phyloP scores from a whole-genome alignment of 352 stramenopile genomes.

The Elongisporangium undulatum region DNA sequence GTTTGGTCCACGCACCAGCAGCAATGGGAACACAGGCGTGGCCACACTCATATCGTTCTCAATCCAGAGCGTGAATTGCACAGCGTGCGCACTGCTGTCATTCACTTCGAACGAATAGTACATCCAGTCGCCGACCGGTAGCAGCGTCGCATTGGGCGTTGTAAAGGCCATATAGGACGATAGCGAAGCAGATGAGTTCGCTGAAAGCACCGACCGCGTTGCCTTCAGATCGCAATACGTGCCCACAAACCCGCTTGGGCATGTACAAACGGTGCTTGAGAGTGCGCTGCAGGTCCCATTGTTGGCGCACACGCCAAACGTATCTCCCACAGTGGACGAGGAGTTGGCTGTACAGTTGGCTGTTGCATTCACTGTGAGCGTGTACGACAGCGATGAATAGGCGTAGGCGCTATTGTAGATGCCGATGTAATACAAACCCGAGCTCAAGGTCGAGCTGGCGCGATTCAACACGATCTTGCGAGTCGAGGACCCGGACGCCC shows the following conservation, averaged over 20 bases:
- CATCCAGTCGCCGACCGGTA: slow-evolving; percentile 45
- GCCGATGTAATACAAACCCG: slow-evolving; percentile 70
- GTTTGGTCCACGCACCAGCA: slow-evolving; percentile 46
- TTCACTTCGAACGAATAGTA: slow-evolving; percentile 68
- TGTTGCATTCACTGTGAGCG: slow-evolving; percentile 49
- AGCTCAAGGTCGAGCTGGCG: slow-evolving; percentile 58
- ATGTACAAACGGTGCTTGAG: slow-evolving; percentile 51
- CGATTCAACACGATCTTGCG: slow-evolving; percentile 58
- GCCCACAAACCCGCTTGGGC: slow-evolving; percentile 24
- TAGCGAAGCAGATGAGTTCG: neutral
- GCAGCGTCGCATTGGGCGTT: slow-evolving; percentile 12
- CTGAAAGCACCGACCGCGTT: slow-evolving; percentile 10
- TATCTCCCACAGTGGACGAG: slow-evolving; percentile 4
- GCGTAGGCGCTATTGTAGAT: slow-evolving; percentile 75
- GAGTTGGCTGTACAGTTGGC: slow-evolving; percentile 25
- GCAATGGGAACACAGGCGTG: slow-evolving; percentile 45
- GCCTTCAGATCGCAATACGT: slow-evolving; percentile 40
- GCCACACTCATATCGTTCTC: slow-evolving; percentile 21
- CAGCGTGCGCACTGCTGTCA: slow-evolving; percentile 28
- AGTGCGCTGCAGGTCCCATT: slow-evolving; percentile 38
- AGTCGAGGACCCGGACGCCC: slow-evolving; percentile 26
- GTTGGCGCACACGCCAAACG: slow-evolving; percentile 38
- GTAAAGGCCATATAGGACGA: slow-evolving; percentile 22
- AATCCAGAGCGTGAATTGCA: slow-evolving; percentile 44
- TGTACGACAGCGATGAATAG: slow-evolving; percentile 34